These are phyloP conservation scores for Epichloe coenophiala DNA, from an alignment of 2,329 filamentous ascomycete species.

Conservation along the genomic window DNA sequence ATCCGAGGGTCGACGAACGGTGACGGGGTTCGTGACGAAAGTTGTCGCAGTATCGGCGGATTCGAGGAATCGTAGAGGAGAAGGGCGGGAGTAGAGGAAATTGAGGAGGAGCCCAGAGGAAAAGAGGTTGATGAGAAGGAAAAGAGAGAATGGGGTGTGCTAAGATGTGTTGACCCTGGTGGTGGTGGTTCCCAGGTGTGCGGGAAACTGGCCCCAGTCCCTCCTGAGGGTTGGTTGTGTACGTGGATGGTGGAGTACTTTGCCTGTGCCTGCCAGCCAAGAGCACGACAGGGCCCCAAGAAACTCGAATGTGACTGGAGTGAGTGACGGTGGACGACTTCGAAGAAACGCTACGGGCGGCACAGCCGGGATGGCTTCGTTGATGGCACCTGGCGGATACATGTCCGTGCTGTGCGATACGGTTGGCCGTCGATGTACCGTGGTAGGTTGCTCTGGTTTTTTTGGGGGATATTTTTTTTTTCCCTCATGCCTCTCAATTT, in stretches of 20 bases:
- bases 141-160: not conserved
- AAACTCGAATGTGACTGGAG: not conserved
- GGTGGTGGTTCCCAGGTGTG: conserved; percentile 1
- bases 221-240: not conserved
- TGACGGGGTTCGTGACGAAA: conserved; percentile 17
- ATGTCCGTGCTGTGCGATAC: not conserved
- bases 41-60: conserved; percentile 23
- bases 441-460: not conserved
- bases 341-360: conserved; percentile 10
- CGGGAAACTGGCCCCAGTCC: not conserved
- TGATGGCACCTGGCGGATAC: not conserved
- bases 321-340: conserved; percentile 3
- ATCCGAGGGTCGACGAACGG: conserved; percentile 14
- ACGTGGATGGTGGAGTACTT: not conserved
- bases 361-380: conserved; percentile 7
- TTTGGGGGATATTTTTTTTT: not conserved
- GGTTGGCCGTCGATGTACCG: not conserved
- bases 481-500: not conserved
- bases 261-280: not conserved
- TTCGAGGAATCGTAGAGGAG: conserved; percentile 21
- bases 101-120: conserved; percentile 6
- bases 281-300: not conserved
- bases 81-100: conserved; percentile 9
- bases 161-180: not conserved
- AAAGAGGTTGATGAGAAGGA: conserved; percentile 6